Conservation (phyloP, 2,329 filamentous ascomycete genomes). For the Penicillium vulpinum region DNA sequence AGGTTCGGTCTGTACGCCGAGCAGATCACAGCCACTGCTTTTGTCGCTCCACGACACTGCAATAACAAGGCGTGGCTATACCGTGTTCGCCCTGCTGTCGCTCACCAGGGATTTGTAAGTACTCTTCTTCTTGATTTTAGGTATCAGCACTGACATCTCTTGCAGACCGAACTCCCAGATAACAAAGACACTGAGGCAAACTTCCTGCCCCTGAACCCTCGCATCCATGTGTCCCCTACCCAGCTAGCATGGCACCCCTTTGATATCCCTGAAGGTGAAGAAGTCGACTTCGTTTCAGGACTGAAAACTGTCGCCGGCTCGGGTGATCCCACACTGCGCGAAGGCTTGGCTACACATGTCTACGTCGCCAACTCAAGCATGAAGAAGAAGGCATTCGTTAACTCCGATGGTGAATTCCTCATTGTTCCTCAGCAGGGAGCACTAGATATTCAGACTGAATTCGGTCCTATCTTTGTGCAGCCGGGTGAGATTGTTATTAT, state of each 20-base stretch:
- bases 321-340: constrained; percentile 58
- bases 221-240: constrained; percentile 57
- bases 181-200: constrained; percentile 36
- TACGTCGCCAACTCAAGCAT: constrained; percentile 59
- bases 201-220: constrained; percentile 48
- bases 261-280: constrained; percentile 50
- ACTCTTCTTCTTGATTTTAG: too few relatives aligned
- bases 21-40: constrained; percentile 60
- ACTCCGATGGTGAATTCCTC: constrained; percentile 65
- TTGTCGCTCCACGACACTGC: constrained; percentile 57
- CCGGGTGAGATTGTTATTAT: constrained; percentile 69
- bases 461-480: constrained; percentile 63
- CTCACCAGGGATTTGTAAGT: constrained; percentile 54
- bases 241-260: constrained; percentile 61
- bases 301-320: constrained; percentile 57
- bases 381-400: constrained; percentile 59
- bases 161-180: constrained; percentile 50
- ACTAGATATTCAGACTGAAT: constrained; percentile 68
- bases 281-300: constrained; percentile 58
- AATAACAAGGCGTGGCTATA: constrained; percentile 63
- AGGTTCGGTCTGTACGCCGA: constrained; percentile 40
- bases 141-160: constrained; percentile 1
- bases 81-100: constrained; percentile 56
- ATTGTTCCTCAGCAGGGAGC: constrained; percentile 66
- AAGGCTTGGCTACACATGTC: constrained; percentile 57